Evolutionary conservation across 1,284 basidiomycete species (phyloP), one percentile per base, ranked within the genome.

Genomic region (Leccinum griseonigrum): DNA sequence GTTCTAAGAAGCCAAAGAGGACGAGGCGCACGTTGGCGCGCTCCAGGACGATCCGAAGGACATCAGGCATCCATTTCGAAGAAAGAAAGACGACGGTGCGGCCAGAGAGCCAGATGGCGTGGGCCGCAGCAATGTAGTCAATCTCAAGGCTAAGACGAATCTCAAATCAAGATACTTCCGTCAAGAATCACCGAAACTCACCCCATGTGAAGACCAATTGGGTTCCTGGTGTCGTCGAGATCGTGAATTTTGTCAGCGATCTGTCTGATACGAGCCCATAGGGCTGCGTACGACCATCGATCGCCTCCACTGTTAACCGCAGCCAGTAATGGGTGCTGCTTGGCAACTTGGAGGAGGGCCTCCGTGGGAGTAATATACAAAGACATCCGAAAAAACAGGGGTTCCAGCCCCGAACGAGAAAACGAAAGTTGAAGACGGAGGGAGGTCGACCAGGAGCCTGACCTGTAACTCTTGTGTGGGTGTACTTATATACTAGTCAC

Each of bases 41-140:
- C 40, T 62, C 57, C 16, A 71, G 66, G 43, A 71, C 51, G 26
- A 54, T 63, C 54, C 60, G 61, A 22, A 71, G 66, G 16, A 71
- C 69, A 28, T 70, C 61, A 1, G 64, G 59, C 6, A 63, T 68
- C 69, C 71, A 71, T 36, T 66, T 73, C 4, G 58, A 60, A 7
- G 69, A 73, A 36, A 71, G 70, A 54, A 71, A 71, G 11, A 73
- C 63, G 16, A 71, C 63, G 22, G 68, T 64, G 22, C 61, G 62
- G 10, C 69, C 69, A 28, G 63, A 54, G 26, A 71, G 63, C 69
- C 69, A 71, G 60, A 71, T 68, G 3, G 69, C 69, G 31, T 73
- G 69, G 22, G 69, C 64, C 29, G 65, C 71, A 55, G 69, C 63
- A 48, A 73, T 62, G 26, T 67, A 73, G 46, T 71, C 68, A 26